Evolutionary conservation across 345 rosid genomes (phyloP).

Genomic region (Eucalyptus sp.): DNA sequence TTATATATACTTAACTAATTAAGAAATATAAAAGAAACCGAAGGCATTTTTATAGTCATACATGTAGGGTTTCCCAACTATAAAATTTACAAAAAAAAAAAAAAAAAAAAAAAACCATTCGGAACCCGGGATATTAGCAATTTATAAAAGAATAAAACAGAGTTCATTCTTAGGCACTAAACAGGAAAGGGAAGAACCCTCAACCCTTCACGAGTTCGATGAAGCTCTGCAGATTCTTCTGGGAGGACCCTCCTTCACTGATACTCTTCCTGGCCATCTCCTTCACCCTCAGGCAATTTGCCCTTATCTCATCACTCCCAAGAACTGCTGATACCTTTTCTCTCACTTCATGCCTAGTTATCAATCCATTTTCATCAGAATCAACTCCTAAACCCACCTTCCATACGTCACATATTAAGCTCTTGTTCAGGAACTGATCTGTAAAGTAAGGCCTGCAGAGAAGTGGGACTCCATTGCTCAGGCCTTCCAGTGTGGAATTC

Average conservation of each 20-base stretch:
- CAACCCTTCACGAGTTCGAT: background rate
- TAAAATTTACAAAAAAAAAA: too few relatives aligned
- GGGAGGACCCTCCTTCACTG: slow-evolving; percentile 13
- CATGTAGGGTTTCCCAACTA: too few relatives aligned
- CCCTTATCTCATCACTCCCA: background rate
- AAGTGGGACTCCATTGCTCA: slow-evolving; percentile 14
- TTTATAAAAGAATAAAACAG: background rate
- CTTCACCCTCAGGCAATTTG: slow-evolving; percentile 5
- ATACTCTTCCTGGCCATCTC: slow-evolving; percentile 6
- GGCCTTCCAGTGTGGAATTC: background rate
- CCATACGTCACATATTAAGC: slow-evolving; percentile 4
- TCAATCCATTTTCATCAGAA: background rate
- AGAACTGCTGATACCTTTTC: background rate
- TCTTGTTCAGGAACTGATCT: slow-evolving; percentile 11
- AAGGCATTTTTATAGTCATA: background rate
- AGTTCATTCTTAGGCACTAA: background rate
- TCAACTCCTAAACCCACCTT: background rate
- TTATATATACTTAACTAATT: background rate
- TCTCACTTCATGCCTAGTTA: slow-evolving; percentile 2
- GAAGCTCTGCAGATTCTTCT: background rate
- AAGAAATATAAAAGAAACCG: background rate
- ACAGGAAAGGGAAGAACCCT: background rate
- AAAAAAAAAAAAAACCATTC: too few relatives aligned
- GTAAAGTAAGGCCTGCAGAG: slow-evolving; percentile 18
- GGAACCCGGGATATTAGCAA: background rate